These are phyloP conservation scores for Pyrenophora teres DNA, from an alignment of 2,329 filamentous ascomycete species.

Conservation along the genomic window DNA sequence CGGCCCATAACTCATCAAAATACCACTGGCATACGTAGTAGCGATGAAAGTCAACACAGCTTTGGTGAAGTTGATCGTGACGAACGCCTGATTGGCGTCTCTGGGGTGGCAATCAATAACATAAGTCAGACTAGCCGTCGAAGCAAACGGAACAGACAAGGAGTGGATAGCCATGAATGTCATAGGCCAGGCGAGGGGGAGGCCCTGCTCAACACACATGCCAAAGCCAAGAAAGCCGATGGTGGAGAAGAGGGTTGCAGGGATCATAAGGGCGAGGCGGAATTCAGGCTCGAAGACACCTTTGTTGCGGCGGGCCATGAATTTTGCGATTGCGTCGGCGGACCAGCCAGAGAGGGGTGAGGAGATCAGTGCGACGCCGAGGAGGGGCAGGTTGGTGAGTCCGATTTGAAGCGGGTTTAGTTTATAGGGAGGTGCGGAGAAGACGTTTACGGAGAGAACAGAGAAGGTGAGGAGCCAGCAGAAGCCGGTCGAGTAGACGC, in stretches of 20 bases:
- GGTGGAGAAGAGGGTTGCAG: conserved; percentile 40
- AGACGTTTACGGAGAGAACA: conserved; percentile 84
- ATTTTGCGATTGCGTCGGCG: conserved; percentile 72
- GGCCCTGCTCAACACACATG: conserved; percentile 39
- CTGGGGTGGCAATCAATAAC: conserved; percentile 50
- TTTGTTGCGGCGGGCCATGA: conserved; percentile 73
- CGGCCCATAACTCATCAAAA: conserved; percentile 58
- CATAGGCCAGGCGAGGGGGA: conserved; percentile 36
- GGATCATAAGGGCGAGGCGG: conserved; percentile 53
- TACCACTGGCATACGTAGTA: conserved; percentile 83
- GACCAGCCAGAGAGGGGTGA: conserved; percentile 74
- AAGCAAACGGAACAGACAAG: conserved; percentile 46
- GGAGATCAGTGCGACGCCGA: conserved; percentile 77
- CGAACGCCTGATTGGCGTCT: conserved; percentile 50
- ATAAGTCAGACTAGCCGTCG: conserved; percentile 47
- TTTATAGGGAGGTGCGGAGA: conserved; percentile 78
- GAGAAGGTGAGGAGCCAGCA: conserved; percentile 86
- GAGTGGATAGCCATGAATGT: conserved; percentile 47
- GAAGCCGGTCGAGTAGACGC: background rate
- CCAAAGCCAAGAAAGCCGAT: conserved; percentile 51
- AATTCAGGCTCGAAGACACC: conserved; percentile 94
- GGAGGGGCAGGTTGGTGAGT: conserved; percentile 76
- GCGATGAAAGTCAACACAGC: conserved; percentile 60
- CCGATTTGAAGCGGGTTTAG: conserved; percentile 82
- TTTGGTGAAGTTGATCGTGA: conserved; percentile 51